Evolutionary conservation across 768 basidiomycete species (phyloP), one percentile per base, ranked within the genome.

Genomic region (Amylocystis lapponica): DNA sequence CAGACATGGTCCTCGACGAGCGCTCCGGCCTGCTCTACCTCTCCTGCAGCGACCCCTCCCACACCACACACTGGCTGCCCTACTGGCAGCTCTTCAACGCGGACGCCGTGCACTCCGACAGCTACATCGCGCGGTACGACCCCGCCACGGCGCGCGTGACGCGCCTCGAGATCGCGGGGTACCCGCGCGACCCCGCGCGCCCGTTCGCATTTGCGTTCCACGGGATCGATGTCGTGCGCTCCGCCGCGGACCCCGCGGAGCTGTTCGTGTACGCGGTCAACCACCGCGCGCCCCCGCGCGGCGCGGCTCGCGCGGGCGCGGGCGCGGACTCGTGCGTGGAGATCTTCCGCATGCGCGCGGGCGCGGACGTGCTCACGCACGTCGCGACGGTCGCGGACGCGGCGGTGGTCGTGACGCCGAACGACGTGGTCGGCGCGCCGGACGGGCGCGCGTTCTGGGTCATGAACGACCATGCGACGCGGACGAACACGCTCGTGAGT

Each of bases 261-360:
- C 68, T 85, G 8, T 83, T 73, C 48, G 65, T 86, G 13, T 86
- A 84, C 53, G 64, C 83, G n/a, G 66, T 87, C 49, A 87, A 87
- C 56, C 84, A 87, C 57, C 76, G 81, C 23, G 66, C 63, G 16
- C 83, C 83, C 0, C 43, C 66, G 2, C 59, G 59, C 13, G 66
- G 60, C 11, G 56, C 65, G 19, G 61, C 75, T 1, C 51, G 45
- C 5, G 50, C 56, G 12, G n/a, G n/a, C n/a, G 67, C 73, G 5
- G 86, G 86, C n/a, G 82, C 85, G 1, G 79, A 87, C 56, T 84
- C 83, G 1, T 74, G 68, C 40, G 64, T 89, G 19, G 86, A 89
- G 56, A 68, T 89, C 17, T 86, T 87, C 57, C 73, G 70, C 52
- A 80, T 77, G 1, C 60, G 48, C 0, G 48, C 73, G 2, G 74